Evolutionary conservation across 2,329 filamentous ascomycete species (phyloP).

Genomic region (Aspergillus pseudoglaucus): DNA sequence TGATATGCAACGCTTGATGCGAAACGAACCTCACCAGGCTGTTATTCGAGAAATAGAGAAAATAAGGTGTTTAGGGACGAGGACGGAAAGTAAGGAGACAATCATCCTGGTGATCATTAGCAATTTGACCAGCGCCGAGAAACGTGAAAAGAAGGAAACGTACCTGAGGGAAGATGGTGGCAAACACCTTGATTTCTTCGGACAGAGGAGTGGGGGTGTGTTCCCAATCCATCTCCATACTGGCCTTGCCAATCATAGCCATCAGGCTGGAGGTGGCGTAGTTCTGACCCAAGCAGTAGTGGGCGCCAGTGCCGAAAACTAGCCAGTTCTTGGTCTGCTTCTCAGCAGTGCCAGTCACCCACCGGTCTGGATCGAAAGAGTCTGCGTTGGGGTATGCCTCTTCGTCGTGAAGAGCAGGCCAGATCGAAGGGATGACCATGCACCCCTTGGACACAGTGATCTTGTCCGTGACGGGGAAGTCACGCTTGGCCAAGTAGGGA

Average conservation of each 20-base stretch:
- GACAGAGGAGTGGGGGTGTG: conserved; percentile 77
- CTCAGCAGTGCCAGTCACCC: conserved; percentile 84
- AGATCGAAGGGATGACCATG: conserved; percentile 91
- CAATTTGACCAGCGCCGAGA: conserved; percentile 7
- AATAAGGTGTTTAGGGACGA: conserved; percentile 25
- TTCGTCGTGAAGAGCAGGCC: conserved; percentile 82
- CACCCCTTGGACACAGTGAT: conserved; percentile 94
- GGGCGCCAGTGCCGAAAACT: conserved; percentile 90
- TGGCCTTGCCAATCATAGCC: conserved; percentile 83
- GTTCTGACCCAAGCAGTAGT: conserved; percentile 91
- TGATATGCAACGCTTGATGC: background rate
- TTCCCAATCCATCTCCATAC: conserved; percentile 79
- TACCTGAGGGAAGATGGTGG: conserved; percentile 94
- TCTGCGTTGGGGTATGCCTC: conserved; percentile 90
- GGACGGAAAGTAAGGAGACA: conserved; percentile 68
- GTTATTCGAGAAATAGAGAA: background rate
- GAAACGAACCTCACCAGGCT: background rate
- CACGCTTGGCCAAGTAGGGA: conserved; percentile 88
- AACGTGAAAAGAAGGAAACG: conserved; percentile 6
- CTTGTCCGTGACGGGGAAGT: conserved; percentile 78
- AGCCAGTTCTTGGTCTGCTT: conserved; percentile 93
- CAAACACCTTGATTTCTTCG: conserved; percentile 97
- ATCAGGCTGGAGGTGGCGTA: conserved; percentile 88
- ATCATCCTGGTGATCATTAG: conserved; percentile 58
- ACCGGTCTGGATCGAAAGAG: conserved; percentile 81